A percentile compares a stretch with the other conserved stretches of the same genome.
Evolutionary conservation across 495 filamentous ascomycete species (phyloP).

Genomic region (Penicillium tannophilum): DNA sequence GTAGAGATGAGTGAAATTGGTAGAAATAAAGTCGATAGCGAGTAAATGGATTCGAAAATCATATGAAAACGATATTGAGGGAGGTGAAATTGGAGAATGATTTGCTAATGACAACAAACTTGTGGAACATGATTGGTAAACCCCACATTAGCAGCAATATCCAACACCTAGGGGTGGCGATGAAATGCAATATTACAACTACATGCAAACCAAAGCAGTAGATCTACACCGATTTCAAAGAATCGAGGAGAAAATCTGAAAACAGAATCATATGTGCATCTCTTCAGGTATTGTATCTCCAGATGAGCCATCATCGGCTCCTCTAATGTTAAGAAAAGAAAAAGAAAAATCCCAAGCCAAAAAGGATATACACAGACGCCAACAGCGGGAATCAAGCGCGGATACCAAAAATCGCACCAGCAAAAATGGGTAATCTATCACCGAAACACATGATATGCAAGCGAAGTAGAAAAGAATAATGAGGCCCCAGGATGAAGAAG

Average conservation of each 20-base stretch:
- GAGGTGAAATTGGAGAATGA: no score
- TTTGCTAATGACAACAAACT: no score
- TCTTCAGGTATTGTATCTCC: constrained; percentile 14
- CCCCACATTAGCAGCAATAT: no score
- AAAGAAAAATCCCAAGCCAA: constrained; percentile 3
- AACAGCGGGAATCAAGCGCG: constrained; percentile 22
- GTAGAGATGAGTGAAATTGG: no score
- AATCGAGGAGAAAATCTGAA: not conserved
- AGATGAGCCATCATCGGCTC: constrained; percentile 15
- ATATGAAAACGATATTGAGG: no score
- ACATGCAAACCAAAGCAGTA: no score
- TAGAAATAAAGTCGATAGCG: no score
- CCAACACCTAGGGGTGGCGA: no score
- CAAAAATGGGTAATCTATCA: constrained; percentile 15
- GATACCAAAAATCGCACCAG: constrained; percentile 10
- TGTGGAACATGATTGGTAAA: no score
- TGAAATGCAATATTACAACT: no score
- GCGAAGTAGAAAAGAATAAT: constrained; percentile 2
- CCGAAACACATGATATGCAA: constrained; percentile 5
- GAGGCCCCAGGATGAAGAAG: constrained; percentile 3
- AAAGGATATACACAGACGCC: constrained; percentile 25
- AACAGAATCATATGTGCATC: constrained; percentile 9
- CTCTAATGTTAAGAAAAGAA: constrained; percentile 19
- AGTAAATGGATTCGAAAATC: no score
- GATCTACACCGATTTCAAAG: no score